phyloP scores from a whole-genome alignment of 2,329 filamentous ascomycete species.

The Davidsoniella neocaledoniae region DNA sequence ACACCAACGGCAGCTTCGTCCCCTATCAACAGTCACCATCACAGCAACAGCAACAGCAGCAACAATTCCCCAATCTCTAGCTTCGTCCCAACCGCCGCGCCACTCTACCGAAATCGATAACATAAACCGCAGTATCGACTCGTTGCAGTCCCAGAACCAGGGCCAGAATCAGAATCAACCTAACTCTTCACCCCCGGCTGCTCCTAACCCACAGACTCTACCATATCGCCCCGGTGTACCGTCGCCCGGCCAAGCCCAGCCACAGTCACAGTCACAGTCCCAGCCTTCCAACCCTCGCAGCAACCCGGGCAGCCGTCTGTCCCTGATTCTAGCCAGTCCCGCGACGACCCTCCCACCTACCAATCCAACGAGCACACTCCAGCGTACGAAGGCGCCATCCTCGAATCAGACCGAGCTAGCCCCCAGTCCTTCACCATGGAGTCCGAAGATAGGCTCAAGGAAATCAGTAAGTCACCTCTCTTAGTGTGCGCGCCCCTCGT shows the following conservation, averaged over 20 bases:
- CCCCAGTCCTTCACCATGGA: constrained; percentile 33
- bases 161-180: no score
- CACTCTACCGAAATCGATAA: not conserved
- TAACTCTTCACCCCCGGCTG: constrained; percentile 18
- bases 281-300: not conserved
- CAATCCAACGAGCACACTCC: constrained; percentile 4
- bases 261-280: constrained; percentile 16
- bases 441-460: constrained; percentile 38
- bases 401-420: constrained; percentile 36
- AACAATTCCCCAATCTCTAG: not conserved
- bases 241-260: constrained; percentile 19
- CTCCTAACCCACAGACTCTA: constrained; percentile 14
- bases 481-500: constrained; percentile 7
- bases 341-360: constrained; percentile 5
- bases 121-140: no score
- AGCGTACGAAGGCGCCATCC: constrained; percentile 28
- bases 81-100: constrained; percentile 1
- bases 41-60: constrained; percentile 22
- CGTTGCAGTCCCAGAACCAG: no score
- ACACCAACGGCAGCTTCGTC: constrained; percentile 11
- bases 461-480: constrained; percentile 29
- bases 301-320: not conserved
- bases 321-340: not conserved
- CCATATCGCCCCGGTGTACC: constrained; percentile 25
- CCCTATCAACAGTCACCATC: constrained; percentile 17